Base-by-base conservation (phyloP, 768 basidiomycete genomes). In the Lentinula guzmanii region DNA sequence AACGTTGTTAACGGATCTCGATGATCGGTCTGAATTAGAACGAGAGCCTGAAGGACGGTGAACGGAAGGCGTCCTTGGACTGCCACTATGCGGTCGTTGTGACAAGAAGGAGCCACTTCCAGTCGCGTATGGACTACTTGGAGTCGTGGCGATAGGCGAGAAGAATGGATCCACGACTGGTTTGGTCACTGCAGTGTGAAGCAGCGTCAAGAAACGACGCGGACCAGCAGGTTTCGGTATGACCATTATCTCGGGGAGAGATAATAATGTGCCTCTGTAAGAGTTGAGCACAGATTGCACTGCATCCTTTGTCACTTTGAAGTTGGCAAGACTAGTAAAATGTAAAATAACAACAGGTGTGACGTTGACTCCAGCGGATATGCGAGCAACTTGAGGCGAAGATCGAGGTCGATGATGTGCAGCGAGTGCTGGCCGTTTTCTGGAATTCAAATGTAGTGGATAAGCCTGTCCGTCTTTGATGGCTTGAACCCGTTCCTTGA, bases 191-290 rank as follows among this genome's bases (percentile, higher is more conserved):
- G 95, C 95, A 4, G 93, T 98, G 70, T 96, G 90, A 16, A 99
- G 77, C 28, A 95, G 90, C 21, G 95, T 95, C 65, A 99, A 77
- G 66, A 98, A 88, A 8, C 96, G 86, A 42, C 96, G 86, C 6
- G 97, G 97, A 4, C 97, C 96, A 16, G 91, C 95, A 9, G 96
- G 96, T 74, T 98, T 99, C 21, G 95, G 96, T 42, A 98, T 89
- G 65, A 99, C 93, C 82, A 98, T 91, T 33, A 99, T 85, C 67
- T 99, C 97, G 1, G 97, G 89, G 10, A 56, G 41, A 24, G 76
- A 69, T 68, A 77, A 10, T 50, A 52, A 62, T 10, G 81, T 74
- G 39, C 76, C 72, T 21, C 74, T 67, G 57, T 82, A 82, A 1
- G 79, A 78, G 42, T 71, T 71, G 64, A 89, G 76, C 18, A 87